phyloP scores from a whole-genome alignment of 2,329 filamentous ascomycete species.

The Ophiostoma australiae region DNA sequence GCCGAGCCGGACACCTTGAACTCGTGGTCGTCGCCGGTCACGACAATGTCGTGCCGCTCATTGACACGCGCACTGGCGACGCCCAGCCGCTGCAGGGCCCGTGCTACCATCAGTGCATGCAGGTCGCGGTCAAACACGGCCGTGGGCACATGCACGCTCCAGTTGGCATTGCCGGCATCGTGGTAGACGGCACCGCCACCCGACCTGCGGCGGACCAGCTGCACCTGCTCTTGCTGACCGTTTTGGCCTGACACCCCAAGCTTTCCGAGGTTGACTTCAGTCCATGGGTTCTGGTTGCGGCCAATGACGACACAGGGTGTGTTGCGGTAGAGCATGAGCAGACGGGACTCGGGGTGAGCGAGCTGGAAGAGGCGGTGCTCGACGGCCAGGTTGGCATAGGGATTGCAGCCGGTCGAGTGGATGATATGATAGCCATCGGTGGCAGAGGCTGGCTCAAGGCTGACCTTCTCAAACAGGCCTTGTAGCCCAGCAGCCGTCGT shows the following conservation, averaged over 20 bases:
- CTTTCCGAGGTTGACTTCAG: conserved; percentile 71
- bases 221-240: conserved; percentile 32
- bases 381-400: conserved; percentile 86
- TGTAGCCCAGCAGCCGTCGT: conserved; percentile 16
- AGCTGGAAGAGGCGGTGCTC: conserved; percentile 84
- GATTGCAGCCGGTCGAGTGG: conserved; percentile 63
- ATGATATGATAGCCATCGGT: conserved; percentile 57
- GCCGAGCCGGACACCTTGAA: conserved; percentile 86
- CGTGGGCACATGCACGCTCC: conserved; percentile 81
- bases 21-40: conserved; percentile 42
- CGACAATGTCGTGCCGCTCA: conserved; percentile 85
- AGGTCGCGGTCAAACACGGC: conserved; percentile 72
- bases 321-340: conserved; percentile 88
- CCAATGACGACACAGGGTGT: conserved; percentile 83
- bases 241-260: conserved; percentile 37
- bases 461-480: conserved; percentile 17
- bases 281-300: conserved; percentile 96
- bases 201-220: conserved; percentile 75
- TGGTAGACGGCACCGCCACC: conserved; percentile 95
- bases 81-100: conserved; percentile 62
- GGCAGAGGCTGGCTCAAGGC: background rate
- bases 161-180: conserved; percentile 89
- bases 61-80: conserved; percentile 74
- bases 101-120: conserved; percentile 88
- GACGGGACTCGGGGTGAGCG: conserved; percentile 63